Conservation (phyloP, 2,329 filamentous ascomycete species). For the Orbilia blumenaviensis region DNA sequence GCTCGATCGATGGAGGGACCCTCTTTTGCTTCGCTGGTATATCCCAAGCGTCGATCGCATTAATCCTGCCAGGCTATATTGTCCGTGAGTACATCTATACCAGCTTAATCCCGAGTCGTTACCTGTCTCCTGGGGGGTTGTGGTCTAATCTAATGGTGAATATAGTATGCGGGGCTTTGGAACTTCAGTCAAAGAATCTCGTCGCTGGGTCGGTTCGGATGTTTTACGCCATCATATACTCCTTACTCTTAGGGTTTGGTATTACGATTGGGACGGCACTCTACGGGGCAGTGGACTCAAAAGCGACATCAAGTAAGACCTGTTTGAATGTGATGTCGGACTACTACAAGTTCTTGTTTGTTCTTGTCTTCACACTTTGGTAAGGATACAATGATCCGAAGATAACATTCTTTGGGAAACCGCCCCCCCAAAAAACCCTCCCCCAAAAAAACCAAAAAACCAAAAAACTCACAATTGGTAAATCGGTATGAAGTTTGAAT, state of each 20-base stretch:
- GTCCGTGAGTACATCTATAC: conserved; percentile 61
- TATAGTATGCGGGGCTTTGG: conserved; percentile 67
- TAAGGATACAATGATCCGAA: neutral
- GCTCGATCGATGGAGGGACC: conserved; percentile 69
- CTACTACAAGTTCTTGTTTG: conserved; percentile 74
- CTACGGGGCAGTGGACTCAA: conserved; percentile 70
- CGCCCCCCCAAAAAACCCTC: no score
- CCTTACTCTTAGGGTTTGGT: conserved; percentile 75
- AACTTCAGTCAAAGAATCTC: conserved; percentile 74
- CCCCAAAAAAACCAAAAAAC: no score
- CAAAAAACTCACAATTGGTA: neutral
- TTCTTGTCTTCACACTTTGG: conserved; percentile 75
- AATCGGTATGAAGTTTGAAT: conserved; percentile 66
- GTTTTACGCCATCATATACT: conserved; percentile 79
- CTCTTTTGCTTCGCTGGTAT: conserved; percentile 77
- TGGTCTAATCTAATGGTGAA: neutral
- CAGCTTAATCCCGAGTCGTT: neutral
- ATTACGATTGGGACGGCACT: conserved; percentile 74
- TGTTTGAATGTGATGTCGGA: conserved; percentile 66
- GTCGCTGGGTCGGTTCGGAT: conserved; percentile 77
- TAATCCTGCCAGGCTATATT: conserved; percentile 76
- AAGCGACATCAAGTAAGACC: conserved; percentile 65
- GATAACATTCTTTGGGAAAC: no score
- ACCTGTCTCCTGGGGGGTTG: neutral
- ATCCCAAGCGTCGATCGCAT: conserved; percentile 76